Evolutionary conservation across 345 rosid genomes (phyloP), one percentile per base, ranked within the genome.

Genomic region (Trapa bicornis): DNA sequence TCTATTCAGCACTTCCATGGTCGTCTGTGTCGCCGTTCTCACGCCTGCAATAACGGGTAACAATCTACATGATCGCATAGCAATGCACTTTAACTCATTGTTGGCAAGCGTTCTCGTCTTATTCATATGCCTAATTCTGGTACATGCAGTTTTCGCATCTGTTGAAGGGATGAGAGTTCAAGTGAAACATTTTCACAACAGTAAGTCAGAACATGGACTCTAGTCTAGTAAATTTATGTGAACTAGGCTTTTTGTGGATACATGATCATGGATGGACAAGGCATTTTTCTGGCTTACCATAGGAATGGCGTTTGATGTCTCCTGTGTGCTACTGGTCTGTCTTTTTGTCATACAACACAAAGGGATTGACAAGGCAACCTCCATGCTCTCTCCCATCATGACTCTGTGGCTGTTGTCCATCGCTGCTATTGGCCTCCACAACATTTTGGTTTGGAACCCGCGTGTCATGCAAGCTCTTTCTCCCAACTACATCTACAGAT

Each of bases 281-380:
- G 29, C 29, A 22, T 9, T 47, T 35, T 36, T 48, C 29, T 43
- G 47, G 38, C 56, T 54, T 37, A 48, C 35, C 70, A 47, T 82
- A 94, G 99, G 97, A 74, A 74, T 84, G 76, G 82, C 86, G 83
- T 81, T 87, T 68, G 65, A 77, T 79, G 74, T 87, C 75, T 85
- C 91, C 54, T 80, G 91, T 64, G 68, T 78, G 62, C 71, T 87
- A 74, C 75, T 94, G 82, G 84, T 89, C 74, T 89, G 96, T 65
- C 93, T 89, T 70, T 94, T 94, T 68, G 89, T 91, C 81, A 72
- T 89, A 84, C 99, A 91, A 81, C 86, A 94, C 77, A 83, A 78
- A 45, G 97, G 99, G 62, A 89, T 87, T 60, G 80, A 87, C 76
- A 80, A 76, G 80, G 85, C 83, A 66, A 88, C 88, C 61, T 86